These are phyloP conservation scores for Colletotrichum sp. DNA, from an alignment of 2,329 filamentous ascomycete genomes.

Conservation along the genomic window DNA sequence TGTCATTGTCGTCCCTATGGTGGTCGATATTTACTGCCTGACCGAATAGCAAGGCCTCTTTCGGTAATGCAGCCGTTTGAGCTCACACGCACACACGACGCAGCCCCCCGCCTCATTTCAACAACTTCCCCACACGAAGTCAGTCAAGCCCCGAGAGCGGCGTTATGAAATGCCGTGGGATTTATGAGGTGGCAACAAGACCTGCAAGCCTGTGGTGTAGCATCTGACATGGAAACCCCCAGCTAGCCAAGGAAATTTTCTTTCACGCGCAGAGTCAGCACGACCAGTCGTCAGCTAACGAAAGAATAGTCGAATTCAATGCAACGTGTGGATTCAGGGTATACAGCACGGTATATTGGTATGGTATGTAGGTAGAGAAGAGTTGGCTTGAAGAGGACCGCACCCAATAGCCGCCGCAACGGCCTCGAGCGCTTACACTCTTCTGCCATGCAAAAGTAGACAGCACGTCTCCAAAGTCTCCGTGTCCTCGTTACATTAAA, in stretches of 20 bases:
- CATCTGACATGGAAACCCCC: neutral
- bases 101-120: neutral
- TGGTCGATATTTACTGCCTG: no score
- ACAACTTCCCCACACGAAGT: neutral
- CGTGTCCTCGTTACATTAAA: neutral
- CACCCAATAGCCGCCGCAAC: neutral
- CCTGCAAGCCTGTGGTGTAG: neutral
- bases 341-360: neutral
- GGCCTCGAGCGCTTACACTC: neutral
- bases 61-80: neutral
- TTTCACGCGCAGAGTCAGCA: neutral
- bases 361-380: neutral
- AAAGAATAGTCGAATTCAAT: neutral
- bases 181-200: neutral
- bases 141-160: neutral
- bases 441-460: neutral
- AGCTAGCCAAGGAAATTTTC: neutral
- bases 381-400: neutral
- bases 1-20: no score
- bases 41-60: neutral
- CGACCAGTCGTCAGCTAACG: fast-evolving
- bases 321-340: neutral
- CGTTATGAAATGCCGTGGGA: neutral
- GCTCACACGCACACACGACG: neutral
- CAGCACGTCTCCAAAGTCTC: neutral